Conservation (phyloP, 352 stramenopile species). For the Pythium utonaiense region DNA sequence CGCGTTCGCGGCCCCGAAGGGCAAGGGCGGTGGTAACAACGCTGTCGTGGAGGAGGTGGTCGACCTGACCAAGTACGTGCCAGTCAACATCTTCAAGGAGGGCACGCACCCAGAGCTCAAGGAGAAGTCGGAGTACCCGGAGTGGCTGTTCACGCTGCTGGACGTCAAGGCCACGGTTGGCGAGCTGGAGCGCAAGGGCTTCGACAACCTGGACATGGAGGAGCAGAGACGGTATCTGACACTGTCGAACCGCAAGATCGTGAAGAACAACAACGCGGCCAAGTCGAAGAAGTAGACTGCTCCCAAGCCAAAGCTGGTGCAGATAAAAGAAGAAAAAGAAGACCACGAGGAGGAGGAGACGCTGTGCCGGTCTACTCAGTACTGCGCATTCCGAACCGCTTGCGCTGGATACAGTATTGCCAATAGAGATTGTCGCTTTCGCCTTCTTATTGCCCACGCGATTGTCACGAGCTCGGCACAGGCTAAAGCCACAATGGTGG, state of each 20-base stretch:
- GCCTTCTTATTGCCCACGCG: neutral
- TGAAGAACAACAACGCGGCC: slow-evolving; percentile 73
- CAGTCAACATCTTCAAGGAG: slow-evolving; percentile 86
- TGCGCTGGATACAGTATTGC: neutral
- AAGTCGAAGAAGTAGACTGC: slow-evolving; percentile 84
- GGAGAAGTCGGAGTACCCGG: slow-evolving; percentile 74
- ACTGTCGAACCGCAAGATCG: slow-evolving; percentile 61
- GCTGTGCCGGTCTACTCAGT: neutral
- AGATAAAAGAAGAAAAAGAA: slow-evolving; percentile 11
- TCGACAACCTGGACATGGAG: slow-evolving; percentile 73
- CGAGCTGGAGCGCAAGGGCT: slow-evolving; percentile 74
- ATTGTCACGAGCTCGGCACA: neutral
- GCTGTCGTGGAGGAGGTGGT: slow-evolving; percentile 67
- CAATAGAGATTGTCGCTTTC: slow-evolving; percentile 7
- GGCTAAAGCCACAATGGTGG: neutral
- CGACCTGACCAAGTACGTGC: slow-evolving; percentile 71
- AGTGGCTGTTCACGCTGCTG: slow-evolving; percentile 81
- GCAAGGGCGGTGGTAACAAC: slow-evolving; percentile 52
- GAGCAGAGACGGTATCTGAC: slow-evolving; percentile 78
- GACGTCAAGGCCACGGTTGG: slow-evolving; percentile 69
- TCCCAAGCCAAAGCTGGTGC: slow-evolving; percentile 7
- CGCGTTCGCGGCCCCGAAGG: slow-evolving; percentile 58
- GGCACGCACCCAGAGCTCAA: slow-evolving; percentile 78
- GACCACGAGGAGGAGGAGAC: neutral
- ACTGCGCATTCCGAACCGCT: neutral